Percentiles rank a stretch among this genome's conserved stretches.
Evolutionary conservation across 345 rosid species (phyloP).

Genomic region (Eucalyptus microcorys): DNA sequence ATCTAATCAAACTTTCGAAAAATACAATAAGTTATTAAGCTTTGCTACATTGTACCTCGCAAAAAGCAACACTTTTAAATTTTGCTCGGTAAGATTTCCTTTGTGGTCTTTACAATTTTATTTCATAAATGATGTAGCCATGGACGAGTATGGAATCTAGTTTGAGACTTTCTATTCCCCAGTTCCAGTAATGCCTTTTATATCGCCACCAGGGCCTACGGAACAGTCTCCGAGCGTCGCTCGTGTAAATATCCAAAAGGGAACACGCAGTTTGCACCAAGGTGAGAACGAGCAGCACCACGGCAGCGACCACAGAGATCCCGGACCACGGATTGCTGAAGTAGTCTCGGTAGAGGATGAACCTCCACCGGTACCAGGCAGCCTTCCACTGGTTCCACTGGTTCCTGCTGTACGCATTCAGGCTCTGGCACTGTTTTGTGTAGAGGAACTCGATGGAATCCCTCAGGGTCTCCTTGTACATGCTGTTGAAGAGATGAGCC

Average conservation of each 20-base stretch:
- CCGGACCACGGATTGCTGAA: conserved; percentile 2
- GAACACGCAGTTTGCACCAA: not conserved
- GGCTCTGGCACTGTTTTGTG: not conserved
- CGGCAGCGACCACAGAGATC: not conserved
- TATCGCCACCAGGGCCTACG: not conserved
- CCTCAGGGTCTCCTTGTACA: not conserved
- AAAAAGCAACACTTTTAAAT: no score
- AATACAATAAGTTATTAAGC: no score
- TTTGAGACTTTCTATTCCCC: no score
- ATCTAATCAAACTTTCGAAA: no score
- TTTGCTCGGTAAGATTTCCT: no score
- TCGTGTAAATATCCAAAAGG: not conserved
- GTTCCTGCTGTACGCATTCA: not conserved
- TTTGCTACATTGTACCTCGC: no score
- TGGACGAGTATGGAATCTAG: no score
- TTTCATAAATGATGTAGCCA: no score
- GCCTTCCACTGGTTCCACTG: not conserved
- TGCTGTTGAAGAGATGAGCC: not conserved
- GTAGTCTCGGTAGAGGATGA: not conserved
- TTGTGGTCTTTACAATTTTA: no score
- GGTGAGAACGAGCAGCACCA: not conserved
- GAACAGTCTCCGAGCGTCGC: not conserved
- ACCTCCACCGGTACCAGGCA: not conserved
- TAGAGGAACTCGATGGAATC: not conserved
- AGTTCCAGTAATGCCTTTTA: no score